Evolutionary conservation across 1,284 basidiomycete species (phyloP), one percentile per base, ranked within the genome.

Genomic region (Tilletia setariae): DNA sequence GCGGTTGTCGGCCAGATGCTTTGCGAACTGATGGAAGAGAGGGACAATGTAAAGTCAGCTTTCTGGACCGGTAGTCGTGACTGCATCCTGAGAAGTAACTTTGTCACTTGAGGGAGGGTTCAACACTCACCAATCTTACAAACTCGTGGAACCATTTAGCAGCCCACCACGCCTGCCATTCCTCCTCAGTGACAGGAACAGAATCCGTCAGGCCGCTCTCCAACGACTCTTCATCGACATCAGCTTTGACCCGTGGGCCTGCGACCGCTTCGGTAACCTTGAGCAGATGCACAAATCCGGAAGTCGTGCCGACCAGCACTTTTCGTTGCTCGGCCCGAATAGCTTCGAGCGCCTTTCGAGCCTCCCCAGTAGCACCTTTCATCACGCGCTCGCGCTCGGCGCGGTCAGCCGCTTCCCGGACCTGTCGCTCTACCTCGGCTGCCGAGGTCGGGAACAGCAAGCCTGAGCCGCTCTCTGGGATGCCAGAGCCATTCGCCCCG

Each of bases 281-380:
- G 1, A 73, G 40, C 44, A 72, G 71, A 15, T 56, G 19, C 19
- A 71, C 75, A 63, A 82, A 75, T 6, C 77, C 75, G 2, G 32
- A 32, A 2, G 77, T 40, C 19, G 73, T 61, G 43, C 64, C 69
- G 35, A 80, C 72, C 19, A 82, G 72, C 15, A 81, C 81, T 43
- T 79, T 79, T 7, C 81, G 70, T 68, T 81, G 81, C 68, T 82
- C 81, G 42, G 63, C 63, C 42, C 70, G 66, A 71, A 82, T 75
- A 15, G 80, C 74, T 28, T 79, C 78, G 23, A 80, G 72, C 46
- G 70, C 68, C 8, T 67, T 67, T 2, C 69, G 51, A 0, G 77
- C 74, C 53, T 79, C 78, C n/a, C 64, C 46, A 21, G 69, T 70
- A 7, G 70, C 70, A 19, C 65, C 19, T 30, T 61, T 61, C 56